Base-by-base conservation (phyloP, 2,329 filamentous ascomycete genomes). In the Aspergillus sp. region DNA sequence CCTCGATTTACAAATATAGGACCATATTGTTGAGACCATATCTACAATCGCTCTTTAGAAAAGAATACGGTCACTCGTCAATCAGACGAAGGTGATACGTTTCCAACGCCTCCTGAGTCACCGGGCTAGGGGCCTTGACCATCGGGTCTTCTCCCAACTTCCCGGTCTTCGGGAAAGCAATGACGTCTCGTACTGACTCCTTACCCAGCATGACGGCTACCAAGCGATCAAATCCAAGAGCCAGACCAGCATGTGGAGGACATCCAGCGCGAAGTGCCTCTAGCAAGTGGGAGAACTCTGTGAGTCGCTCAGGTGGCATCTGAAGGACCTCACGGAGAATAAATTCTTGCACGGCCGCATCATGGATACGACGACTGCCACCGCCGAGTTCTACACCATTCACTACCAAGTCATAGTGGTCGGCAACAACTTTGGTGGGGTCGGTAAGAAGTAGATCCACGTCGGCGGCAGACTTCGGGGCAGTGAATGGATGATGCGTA, bases 401-500 rank as follows among this genome's bases (percentile, higher is more conserved):
- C 66, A 98, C 85, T 0, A 99, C 93, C 13, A 99, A 85, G 67
- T 99, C 95, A 76, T 97, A 99, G 71, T 96, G 93, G 66, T 96
- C 93, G 3, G 89, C 96, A 64, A 83, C 85, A 1, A 86, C 91
- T 47, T 81, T 75, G 1, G 91, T 80, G 0, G 95, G 93, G 41
- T 92, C 81, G 0, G 81, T 86, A 38, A 86, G 80, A 1, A 98
- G 84, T 0, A 91, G 75, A 39, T 91, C 87, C 15, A 96, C 83
- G 69, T 98, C 93, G 4, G 79, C 77, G 0, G 82, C 74, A 0
- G 85, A 85, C 36, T 90, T 85, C 0, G 95, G 95, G 0, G 95
- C 90, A 0, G 95, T 99, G 75, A 99, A 99, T 0, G 95, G 95
- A 71, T 99, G 95, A 69, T 99, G 95, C 0, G 93, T 96, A 1